Evolutionary conservation across 1,284 basidiomycete species (phyloP).

Genomic region (Sporisorium sorghi): DNA sequence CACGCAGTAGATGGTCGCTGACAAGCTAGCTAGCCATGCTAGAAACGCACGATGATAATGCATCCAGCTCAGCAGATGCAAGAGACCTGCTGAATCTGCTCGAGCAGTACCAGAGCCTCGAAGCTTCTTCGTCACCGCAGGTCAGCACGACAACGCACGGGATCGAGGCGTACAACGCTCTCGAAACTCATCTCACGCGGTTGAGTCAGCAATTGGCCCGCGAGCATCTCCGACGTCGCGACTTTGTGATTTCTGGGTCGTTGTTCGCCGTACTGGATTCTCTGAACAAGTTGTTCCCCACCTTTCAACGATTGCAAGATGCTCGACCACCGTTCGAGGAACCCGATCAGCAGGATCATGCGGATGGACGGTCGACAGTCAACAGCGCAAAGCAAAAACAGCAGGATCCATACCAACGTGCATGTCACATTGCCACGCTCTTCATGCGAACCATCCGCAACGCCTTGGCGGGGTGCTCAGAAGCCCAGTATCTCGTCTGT

Average conservation of each 20-base stretch:
- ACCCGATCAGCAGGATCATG: background rate
- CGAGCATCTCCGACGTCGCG: background rate
- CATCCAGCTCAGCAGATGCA: background rate
- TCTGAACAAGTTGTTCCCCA: background rate
- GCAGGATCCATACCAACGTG: slow-evolving; percentile 13
- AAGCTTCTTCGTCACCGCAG: background rate
- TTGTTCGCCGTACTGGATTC: background rate
- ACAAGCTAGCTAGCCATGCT: background rate
- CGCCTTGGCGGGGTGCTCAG: slow-evolving; percentile 25
- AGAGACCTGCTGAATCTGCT: slow-evolving; percentile 3
- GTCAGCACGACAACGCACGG: background rate
- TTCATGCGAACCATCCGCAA: slow-evolving; percentile 29
- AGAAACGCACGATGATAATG: background rate
- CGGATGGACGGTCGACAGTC: background rate
- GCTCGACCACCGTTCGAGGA: slow-evolving; percentile 3
- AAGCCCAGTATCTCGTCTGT: slow-evolving; percentile 22
- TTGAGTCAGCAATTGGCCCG: slow-evolving; percentile 16
- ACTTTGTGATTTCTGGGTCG: background rate
- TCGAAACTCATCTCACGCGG: slow-evolving; percentile 13
- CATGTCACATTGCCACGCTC: slow-evolving; percentile 14
- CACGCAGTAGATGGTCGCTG: background rate
- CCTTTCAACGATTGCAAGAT: slow-evolving; percentile 12
- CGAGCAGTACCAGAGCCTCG: slow-evolving; percentile 7
- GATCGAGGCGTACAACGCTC: slow-evolving; percentile 9
- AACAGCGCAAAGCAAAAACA: background rate